A percentile compares a stretch with the other conserved stretches of the same genome.
These are phyloP conservation scores for Yueomyces sp. DNA, from an alignment of 805 yeast genomes.

Conservation along the genomic window DNA sequence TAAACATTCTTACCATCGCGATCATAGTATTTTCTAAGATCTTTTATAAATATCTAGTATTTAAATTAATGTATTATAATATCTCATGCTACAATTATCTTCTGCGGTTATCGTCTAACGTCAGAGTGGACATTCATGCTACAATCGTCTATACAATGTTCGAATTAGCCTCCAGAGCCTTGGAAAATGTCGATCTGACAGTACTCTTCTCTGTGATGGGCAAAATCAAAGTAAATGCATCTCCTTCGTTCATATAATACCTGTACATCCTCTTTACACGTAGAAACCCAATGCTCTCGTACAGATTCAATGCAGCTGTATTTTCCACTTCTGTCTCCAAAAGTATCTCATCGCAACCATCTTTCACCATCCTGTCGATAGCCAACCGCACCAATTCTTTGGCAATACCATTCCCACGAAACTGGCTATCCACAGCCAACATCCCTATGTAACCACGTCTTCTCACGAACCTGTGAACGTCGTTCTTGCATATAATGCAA, in stretches of 20 bases:
- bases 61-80: too few species aligned
- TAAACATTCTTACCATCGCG: too few species aligned
- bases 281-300: slow-evolving; percentile 66
- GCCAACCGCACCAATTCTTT: slow-evolving; percentile 50
- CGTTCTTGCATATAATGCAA: slow-evolving; percentile 71
- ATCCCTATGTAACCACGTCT: slow-evolving; percentile 89
- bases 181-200: slow-evolving; percentile 40
- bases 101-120: too few species aligned
- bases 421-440: slow-evolving; percentile 68
- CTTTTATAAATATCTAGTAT: too few species aligned
- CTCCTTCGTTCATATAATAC: slow-evolving; percentile 85
- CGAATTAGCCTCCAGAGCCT: background rate
- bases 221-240: slow-evolving; percentile 75
- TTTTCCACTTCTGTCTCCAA: slow-evolving; percentile 87
- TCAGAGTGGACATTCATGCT: background rate
- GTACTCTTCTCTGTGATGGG: slow-evolving; percentile 58
- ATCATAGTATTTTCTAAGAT: too few species aligned
- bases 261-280: slow-evolving; percentile 65
- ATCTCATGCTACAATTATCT: too few species aligned
- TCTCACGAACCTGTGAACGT: slow-evolving; percentile 53
- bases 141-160: background rate
- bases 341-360: slow-evolving; percentile 77
- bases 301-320: slow-evolving; percentile 49
- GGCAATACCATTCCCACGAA: slow-evolving; percentile 76
- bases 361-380: slow-evolving; percentile 48